Evolutionary conservation across 495 filamentous ascomycete genomes (phyloP).

Genomic region (Chaetomium tenue): DNA sequence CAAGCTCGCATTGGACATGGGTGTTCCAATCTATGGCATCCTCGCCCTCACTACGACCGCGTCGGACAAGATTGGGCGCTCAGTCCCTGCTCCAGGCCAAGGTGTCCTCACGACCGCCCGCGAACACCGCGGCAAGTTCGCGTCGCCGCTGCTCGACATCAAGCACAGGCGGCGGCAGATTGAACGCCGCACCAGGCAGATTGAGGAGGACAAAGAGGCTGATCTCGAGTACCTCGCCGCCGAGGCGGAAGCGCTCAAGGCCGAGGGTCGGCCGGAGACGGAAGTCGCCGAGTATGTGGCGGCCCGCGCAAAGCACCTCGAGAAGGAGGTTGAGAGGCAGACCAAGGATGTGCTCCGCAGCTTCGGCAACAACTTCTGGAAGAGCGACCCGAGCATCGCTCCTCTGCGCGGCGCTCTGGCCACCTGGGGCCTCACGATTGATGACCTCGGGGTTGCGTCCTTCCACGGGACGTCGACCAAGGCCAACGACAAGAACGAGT

Average conservation of each 20-base stretch:
- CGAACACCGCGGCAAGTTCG: slow-evolving; percentile 85
- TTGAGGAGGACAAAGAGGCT: slow-evolving; percentile 92
- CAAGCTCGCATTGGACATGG: slow-evolving; percentile 94
- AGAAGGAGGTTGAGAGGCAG: slow-evolving; percentile 83
- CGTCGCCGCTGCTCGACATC: slow-evolving; percentile 91
- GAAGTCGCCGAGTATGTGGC: slow-evolving; percentile 77
- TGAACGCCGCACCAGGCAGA: slow-evolving; percentile 84
- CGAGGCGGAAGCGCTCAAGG: slow-evolving; percentile 87
- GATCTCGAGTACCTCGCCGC: slow-evolving; percentile 91
- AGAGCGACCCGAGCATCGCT: slow-evolving; percentile 86
- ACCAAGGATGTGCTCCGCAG: slow-evolving; percentile 88
- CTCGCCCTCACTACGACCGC: slow-evolving; percentile 94
- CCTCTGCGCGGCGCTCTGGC: slow-evolving; percentile 92
- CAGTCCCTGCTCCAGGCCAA: slow-evolving; percentile 92
- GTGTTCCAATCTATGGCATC: slow-evolving; percentile 94
- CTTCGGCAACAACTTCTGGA: slow-evolving; percentile 98
- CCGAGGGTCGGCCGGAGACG: slow-evolving; percentile 66
- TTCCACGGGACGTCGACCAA: slow-evolving; percentile 99
- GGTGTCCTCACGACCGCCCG: slow-evolving; percentile 97
- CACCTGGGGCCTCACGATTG: slow-evolving; percentile 96
- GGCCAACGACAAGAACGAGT: slow-evolving; percentile 99
- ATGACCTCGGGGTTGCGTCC: slow-evolving; percentile 90
- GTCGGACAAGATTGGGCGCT: slow-evolving; percentile 97
- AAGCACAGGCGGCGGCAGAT: slow-evolving; percentile 95
- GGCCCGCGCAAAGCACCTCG: slow-evolving; percentile 80